Evolutionary conservation across 1,284 basidiomycete species (phyloP).

Genomic region (Rhodotorula sp.): DNA sequence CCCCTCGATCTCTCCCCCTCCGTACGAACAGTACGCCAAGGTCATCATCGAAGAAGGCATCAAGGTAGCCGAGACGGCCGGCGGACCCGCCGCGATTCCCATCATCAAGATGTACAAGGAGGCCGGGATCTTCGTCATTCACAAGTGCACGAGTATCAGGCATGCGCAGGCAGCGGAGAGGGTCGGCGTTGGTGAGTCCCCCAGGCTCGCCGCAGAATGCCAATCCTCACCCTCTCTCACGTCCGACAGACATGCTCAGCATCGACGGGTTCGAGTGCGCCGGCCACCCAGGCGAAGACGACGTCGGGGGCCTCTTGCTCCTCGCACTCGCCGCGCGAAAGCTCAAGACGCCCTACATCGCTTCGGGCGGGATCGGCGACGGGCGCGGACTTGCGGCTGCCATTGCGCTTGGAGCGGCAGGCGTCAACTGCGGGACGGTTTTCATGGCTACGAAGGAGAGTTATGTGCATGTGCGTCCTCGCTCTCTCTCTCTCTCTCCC

Average conservation of each 20-base stretch:
- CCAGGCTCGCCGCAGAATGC: no score
- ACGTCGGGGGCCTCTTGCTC: slow-evolving; percentile 85
- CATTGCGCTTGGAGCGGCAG: slow-evolving; percentile 64
- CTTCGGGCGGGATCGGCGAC: slow-evolving; percentile 58
- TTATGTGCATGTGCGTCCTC: slow-evolving; percentile 21
- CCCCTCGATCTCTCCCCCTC: slow-evolving; percentile 84
- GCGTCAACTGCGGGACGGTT: slow-evolving; percentile 52
- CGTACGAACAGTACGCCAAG: slow-evolving; percentile 62
- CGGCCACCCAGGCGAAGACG: slow-evolving; percentile 92
- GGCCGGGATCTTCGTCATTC: slow-evolving; percentile 39
- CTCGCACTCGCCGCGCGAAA: slow-evolving; percentile 84
- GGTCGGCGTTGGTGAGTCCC: slow-evolving; percentile 22
- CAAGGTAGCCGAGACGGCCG: slow-evolving; percentile 86
- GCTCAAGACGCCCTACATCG: slow-evolving; percentile 78
- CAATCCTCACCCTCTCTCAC: slow-evolving; percentile 49
- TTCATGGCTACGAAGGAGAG: slow-evolving; percentile 42
- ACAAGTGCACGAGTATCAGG: slow-evolving; percentile 54
- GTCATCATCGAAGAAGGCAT: slow-evolving; percentile 87
- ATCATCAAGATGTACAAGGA: slow-evolving; percentile 42
- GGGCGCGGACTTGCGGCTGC: slow-evolving; percentile 74
- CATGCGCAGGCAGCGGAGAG: slow-evolving; percentile 66
- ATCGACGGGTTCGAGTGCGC: slow-evolving; percentile 86
- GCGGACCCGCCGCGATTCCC: slow-evolving; percentile 49
- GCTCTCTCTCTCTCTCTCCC: slow-evolving; percentile 20
- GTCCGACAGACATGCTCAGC: slow-evolving; percentile 64